phyloP scores from a whole-genome alignment of 1,284 basidiomycete species.

The Cryptococcus jaspeensis region DNA sequence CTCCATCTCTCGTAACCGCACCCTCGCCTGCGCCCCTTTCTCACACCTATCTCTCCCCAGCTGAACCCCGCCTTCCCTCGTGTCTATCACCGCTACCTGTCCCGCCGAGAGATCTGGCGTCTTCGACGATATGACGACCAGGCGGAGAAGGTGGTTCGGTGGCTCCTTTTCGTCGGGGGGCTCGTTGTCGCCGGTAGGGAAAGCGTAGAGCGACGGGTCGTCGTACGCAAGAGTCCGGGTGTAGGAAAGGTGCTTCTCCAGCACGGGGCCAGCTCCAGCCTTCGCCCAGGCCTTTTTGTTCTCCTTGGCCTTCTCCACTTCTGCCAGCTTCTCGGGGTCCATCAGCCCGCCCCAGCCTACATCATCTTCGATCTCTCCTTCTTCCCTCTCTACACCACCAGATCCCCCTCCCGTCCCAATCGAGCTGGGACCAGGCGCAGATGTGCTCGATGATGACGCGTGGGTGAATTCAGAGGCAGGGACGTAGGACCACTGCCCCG shows the following conservation, averaged over 20 bases:
- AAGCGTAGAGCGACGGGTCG: conserved; percentile 18
- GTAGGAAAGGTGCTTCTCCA: conserved; percentile 20
- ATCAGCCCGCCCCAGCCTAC: conserved; percentile 49
- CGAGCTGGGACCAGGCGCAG: not conserved
- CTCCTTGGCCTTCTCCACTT: conserved; percentile 14
- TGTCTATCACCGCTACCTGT: conserved; percentile 42
- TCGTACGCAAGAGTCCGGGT: conserved; percentile 7
- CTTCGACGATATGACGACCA: conserved; percentile 37
- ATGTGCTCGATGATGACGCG: not conserved
- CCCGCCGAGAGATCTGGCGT: conserved; percentile 19
- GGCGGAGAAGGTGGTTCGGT: conserved; percentile 35
- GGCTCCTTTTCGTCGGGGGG: not conserved
- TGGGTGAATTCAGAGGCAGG: conserved; percentile 17
- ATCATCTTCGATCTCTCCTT: conserved; percentile 47
- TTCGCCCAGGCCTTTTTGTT: not conserved
- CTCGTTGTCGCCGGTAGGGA: conserved; percentile 1
- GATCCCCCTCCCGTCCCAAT: not conserved
- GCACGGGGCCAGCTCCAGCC: not conserved
- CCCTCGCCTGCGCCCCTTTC: conserved; percentile 29
- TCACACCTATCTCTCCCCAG: conserved; percentile 45
- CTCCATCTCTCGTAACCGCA: conserved; percentile 49
- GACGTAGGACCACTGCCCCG: conserved; percentile 18
- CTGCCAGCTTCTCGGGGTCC: conserved; percentile 37
- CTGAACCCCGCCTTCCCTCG: conserved; percentile 42
- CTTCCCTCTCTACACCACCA: conserved; percentile 14